These are phyloP conservation scores for Diplogelasinospora grovesii DNA, from an alignment of 495 filamentous ascomycete genomes.

Conservation along the genomic window DNA sequence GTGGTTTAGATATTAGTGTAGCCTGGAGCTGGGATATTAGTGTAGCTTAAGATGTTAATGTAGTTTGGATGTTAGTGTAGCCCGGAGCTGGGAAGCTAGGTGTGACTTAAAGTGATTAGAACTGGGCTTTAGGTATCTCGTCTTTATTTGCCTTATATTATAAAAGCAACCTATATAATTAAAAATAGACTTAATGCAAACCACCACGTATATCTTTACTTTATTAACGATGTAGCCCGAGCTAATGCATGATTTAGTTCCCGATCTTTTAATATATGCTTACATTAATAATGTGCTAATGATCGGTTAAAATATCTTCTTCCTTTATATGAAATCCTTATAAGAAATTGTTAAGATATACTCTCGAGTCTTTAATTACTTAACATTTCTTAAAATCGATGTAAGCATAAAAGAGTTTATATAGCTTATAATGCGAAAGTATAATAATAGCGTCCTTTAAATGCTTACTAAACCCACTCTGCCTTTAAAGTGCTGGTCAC, in stretches of 20 bases:
- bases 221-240: background rate
- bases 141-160: background rate
- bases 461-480: background rate
- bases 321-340: background rate
- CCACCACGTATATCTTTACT: background rate
- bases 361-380: background rate
- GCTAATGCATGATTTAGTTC: background rate
- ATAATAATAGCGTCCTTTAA: background rate
- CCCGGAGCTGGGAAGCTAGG: no score
- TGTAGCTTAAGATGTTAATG: no score
- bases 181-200: background rate
- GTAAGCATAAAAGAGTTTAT: background rate
- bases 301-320: slow-evolving; percentile 1
- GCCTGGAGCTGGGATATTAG: no score
- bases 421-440: background rate
- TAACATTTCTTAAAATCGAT: slow-evolving; percentile 1
- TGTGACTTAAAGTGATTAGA: no score
- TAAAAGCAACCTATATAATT: background rate
- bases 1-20: no score
- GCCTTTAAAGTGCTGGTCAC: background rate
- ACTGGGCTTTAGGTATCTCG: background rate
- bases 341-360: background rate
- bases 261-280: background rate
- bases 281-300: background rate
- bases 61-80: no score